Percentiles rank a stretch among this genome's conserved stretches.
These are phyloP conservation scores for Chrysosporium keratinophilum DNA, from an alignment of 2,329 filamentous ascomycete genomes.

Conservation along the genomic window DNA sequence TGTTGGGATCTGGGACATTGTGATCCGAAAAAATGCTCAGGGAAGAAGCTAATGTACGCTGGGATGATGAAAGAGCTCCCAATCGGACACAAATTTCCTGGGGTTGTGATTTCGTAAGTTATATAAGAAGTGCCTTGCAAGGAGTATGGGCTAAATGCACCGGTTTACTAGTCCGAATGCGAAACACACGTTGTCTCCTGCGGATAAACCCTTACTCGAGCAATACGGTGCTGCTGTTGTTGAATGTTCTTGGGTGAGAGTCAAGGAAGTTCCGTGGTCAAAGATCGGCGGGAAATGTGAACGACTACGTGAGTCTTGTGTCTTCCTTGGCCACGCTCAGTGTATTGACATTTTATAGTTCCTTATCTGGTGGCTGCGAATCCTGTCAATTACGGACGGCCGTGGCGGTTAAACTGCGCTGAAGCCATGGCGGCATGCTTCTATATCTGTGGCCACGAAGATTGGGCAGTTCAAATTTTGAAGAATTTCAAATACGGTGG, in stretches of 20 bases:
- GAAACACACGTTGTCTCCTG: slow-evolving; percentile 71
- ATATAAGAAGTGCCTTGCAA: neutral
- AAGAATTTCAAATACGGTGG: slow-evolving; percentile 78
- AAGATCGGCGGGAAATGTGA: slow-evolving; percentile 92
- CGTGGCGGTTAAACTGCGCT: slow-evolving; percentile 89
- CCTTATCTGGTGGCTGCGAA: slow-evolving; percentile 96
- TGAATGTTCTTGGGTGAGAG: slow-evolving; percentile 92
- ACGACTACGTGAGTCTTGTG: slow-evolving; percentile 47
- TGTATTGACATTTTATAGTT: slow-evolving; percentile 36
- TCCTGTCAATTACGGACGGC: slow-evolving; percentile 91
- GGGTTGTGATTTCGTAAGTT: slow-evolving; percentile 71
- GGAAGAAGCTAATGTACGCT: slow-evolving; percentile 84
- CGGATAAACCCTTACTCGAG: slow-evolving; percentile 70
- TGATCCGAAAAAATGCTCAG: slow-evolving; percentile 91
- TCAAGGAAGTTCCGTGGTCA: slow-evolving; percentile 79
- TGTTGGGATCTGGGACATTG: slow-evolving; percentile 98
- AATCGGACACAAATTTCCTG: slow-evolving; percentile 80
- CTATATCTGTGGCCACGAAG: slow-evolving; percentile 78
- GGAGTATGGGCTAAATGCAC: slow-evolving; percentile 3
- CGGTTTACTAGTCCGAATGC: slow-evolving; percentile 58
- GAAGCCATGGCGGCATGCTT: slow-evolving; percentile 91
- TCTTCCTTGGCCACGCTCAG: neutral
- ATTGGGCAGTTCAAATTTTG: slow-evolving; percentile 81
- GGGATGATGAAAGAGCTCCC: slow-evolving; percentile 89
- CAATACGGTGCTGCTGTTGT: slow-evolving; percentile 90